Conservation (phyloP, 2,329 filamentous ascomycete species). For the Cladosporium sp. region DNA sequence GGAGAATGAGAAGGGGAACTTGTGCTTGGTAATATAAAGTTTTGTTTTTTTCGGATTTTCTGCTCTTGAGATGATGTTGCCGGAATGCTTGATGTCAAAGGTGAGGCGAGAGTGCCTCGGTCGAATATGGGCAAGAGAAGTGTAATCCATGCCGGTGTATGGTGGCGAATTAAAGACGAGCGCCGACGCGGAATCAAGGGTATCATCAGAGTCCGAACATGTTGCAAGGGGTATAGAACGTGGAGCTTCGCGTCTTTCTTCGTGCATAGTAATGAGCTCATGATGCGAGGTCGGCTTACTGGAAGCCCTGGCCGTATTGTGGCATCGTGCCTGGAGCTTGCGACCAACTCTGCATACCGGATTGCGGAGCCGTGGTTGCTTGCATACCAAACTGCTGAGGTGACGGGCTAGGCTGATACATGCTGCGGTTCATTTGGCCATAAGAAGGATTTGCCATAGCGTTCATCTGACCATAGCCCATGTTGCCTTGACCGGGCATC, state of each 20-base stretch:
- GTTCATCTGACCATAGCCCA: conserved; percentile 42
- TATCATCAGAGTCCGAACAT: conserved; percentile 2
- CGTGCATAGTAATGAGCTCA: neutral
- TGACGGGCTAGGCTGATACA: conserved; percentile 44
- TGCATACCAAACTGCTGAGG: conserved; percentile 36
- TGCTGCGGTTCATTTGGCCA: conserved; percentile 41
- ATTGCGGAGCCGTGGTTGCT: conserved; percentile 39
- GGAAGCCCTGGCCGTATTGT: conserved; percentile 35
- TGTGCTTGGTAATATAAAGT: too few relatives aligned
- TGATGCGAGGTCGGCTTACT: conserved; percentile 1
- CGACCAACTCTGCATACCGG: conserved; percentile 48
- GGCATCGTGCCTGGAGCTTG: conserved; percentile 32
- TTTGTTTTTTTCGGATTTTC: neutral
- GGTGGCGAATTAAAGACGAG: neutral
- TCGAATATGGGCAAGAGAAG: conserved; percentile 10
- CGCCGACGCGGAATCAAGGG: conserved; percentile 10
- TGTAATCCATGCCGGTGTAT: neutral
- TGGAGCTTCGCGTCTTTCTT: neutral
- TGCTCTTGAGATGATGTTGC: neutral
- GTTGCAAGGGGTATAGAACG: neutral
- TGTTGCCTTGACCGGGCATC: conserved; percentile 39
- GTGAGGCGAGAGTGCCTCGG: neutral
- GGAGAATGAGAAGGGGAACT: neutral
- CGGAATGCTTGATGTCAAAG: neutral
- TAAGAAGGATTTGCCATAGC: conserved; percentile 40